Percentiles rank a stretch among this genome's conserved stretches.
phyloP scores from a whole-genome alignment of 2,329 filamentous ascomycete genomes.

The Colletotrichum karsti region DNA sequence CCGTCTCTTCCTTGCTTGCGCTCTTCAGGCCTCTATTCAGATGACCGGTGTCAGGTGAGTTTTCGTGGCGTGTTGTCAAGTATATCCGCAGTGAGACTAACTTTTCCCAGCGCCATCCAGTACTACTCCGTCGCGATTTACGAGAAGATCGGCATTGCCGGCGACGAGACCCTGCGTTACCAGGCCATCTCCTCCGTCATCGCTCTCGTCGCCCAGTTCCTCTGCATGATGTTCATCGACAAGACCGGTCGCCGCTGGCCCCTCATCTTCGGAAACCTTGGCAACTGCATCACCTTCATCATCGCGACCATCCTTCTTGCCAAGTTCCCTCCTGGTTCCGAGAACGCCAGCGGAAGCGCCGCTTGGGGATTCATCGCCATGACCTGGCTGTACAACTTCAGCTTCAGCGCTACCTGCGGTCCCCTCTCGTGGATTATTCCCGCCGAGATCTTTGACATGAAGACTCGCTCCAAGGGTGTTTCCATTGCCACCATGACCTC shows the following conservation, averaged over 20 bases:
- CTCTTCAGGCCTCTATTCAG: constrained; percentile 41
- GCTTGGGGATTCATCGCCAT: constrained; percentile 77
- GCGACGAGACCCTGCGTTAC: constrained; percentile 74
- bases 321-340: constrained; percentile 66
- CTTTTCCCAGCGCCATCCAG: constrained; percentile 69
- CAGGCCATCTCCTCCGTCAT: constrained; percentile 80
- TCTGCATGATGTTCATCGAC: constrained; percentile 76
- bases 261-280: constrained; percentile 76
- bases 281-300: constrained; percentile 78
- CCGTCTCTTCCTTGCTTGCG: constrained; percentile 73
- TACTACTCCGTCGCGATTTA: constrained; percentile 78
- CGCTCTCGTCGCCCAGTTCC: constrained; percentile 72
- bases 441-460: constrained; percentile 81
- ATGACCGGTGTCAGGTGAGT: constrained; percentile 26
- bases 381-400: constrained; percentile 85
- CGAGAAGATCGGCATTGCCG: constrained; percentile 72
- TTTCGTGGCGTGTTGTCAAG: no score
- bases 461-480: constrained; percentile 78
- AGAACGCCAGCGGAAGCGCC: constrained; percentile 49
- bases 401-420: constrained; percentile 75
- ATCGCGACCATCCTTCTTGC: constrained; percentile 65
- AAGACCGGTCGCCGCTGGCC: constrained; percentile 75
- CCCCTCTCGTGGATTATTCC: constrained; percentile 70
- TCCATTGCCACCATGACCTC: constrained; percentile 77
- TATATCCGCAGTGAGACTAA: no score